Conservation (phyloP, 306 rosid species). For the Prunus mume region DNA sequence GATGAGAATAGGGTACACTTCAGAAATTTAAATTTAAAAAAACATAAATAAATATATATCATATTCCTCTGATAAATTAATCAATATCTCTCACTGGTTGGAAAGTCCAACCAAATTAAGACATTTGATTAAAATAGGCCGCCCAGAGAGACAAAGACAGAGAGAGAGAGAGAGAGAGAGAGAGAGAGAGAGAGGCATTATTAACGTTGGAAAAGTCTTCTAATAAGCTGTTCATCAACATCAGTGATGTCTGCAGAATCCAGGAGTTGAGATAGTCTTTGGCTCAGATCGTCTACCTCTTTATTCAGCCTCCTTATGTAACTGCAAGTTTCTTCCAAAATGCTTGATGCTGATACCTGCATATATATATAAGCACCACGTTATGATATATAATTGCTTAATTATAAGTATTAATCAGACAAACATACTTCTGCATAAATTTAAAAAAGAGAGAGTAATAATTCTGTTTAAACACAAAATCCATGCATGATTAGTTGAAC, state of each 20-base stretch:
- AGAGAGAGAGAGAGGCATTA: conserved; percentile 9
- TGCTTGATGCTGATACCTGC: conserved; percentile 25
- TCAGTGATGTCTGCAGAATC: conserved; percentile 30
- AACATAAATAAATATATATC: neutral
- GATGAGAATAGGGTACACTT: neutral
- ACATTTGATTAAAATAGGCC: neutral
- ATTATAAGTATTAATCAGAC: too few relatives aligned
- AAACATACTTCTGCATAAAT: too few relatives aligned
- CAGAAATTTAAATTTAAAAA: neutral
- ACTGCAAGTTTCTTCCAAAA: conserved; percentile 40
- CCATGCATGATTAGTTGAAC: neutral
- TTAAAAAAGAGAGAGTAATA: neutral
- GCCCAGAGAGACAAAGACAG: neutral
- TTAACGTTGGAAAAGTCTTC: conserved; percentile 11
- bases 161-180: neutral
- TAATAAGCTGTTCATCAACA: conserved; percentile 24
- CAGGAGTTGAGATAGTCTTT: conserved; percentile 31
- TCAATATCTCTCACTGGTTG: neutral
- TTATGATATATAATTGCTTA: too few relatives aligned
- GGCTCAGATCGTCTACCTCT: conserved; percentile 40
- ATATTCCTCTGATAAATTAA: neutral
- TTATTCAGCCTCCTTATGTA: conserved; percentile 39
- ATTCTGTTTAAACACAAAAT: neutral
- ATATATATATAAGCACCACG: neutral
- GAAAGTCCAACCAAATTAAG: conserved; percentile 7